Base-by-base conservation (phyloP, 805 yeast genomes). In the Wickerhamiella sorbophila region DNA sequence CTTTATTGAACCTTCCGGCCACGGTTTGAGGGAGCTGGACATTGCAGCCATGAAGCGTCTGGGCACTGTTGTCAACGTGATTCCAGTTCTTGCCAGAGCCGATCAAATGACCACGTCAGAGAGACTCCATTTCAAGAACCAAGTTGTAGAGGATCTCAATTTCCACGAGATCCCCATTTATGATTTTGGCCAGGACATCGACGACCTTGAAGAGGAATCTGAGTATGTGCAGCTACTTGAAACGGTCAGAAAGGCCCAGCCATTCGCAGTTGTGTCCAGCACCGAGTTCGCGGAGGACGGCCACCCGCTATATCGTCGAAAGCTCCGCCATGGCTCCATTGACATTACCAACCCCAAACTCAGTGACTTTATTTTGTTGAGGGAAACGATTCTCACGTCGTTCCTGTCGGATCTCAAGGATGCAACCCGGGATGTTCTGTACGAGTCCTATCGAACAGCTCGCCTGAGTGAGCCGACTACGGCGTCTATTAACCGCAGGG, bases 261-360 rank as follows among this genome's bases (percentile, higher is more conserved):
- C 96, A 29, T 52, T 58, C 35, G 58, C 95, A 3, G 62, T 87
- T n/a, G 74, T 14, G 9, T 86, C 82, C 55, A 74, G 75, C 43
- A 80, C 78, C 53, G 74, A 72, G 50, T 81, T 78, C 54, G 68
- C 74, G 41, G 67, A 72, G 14, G 69, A 74, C 31, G 94, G 93
- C 27, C 65, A 69, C 45, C 64, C 70, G 46, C 77, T 81, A 18
- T 71, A 75, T 44, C 93, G 86, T 24, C 77, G 94, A 66, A 72
- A 75, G 58, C 83, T 83, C 55, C 87, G 93, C 48, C 83, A 93
- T 91, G 95, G 95, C 35, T 63, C 76, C 41, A 93, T 81, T 34
- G 91, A 83, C 58, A 84, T 85, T 43, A 93, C 82, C 56, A 82
- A 85, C 61, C 94, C 84, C 55, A 65, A 69, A 46, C 94, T 84